Evolutionary conservation across 305 asterid species (phyloP).

Genomic region (Solanum aculeatissimum): DNA sequence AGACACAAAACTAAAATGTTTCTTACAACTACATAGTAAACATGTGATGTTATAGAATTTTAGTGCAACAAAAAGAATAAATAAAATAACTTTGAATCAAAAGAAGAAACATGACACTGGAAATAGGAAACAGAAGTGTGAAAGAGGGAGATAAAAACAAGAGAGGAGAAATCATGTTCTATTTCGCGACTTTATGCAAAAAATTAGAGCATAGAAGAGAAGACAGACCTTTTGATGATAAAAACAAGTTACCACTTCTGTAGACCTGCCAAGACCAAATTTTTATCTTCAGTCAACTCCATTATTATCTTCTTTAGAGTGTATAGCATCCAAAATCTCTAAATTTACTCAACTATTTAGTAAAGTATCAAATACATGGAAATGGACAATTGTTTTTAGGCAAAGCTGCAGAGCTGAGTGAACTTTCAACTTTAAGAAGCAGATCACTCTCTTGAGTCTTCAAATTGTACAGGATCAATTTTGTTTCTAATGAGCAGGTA

Average conservation of each 20-base stretch:
- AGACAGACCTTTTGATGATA: conserved; percentile 87
- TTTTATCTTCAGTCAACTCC: not conserved
- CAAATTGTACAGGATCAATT: not conserved
- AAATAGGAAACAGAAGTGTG: not conserved
- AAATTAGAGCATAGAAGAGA: conserved; percentile 10
- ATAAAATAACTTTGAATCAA: not conserved
- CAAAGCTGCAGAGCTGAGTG: not conserved
- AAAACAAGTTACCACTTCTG: conserved; percentile 84
- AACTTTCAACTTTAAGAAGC: not conserved
- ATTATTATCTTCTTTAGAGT: not conserved
- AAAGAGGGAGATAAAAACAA: not conserved
- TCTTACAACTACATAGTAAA: not conserved
- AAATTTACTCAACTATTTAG: not conserved
- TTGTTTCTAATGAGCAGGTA: not conserved
- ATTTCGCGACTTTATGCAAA: not conserved
- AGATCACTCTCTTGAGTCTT: not conserved
- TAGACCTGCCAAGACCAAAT: conserved; percentile 61
- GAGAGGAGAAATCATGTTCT: not conserved
- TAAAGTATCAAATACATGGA: not conserved
- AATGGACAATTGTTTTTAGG: not conserved
- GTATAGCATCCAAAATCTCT: not conserved
- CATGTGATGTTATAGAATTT: not conserved
- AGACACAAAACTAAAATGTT: not conserved
- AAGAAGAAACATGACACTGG: not conserved
- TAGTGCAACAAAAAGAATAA: not conserved